Percentiles rank a stretch among this genome's conserved stretches.
These are phyloP conservation scores for Pueraria montana DNA, from an alignment of 306 rosid genomes.

Conservation along the genomic window DNA sequence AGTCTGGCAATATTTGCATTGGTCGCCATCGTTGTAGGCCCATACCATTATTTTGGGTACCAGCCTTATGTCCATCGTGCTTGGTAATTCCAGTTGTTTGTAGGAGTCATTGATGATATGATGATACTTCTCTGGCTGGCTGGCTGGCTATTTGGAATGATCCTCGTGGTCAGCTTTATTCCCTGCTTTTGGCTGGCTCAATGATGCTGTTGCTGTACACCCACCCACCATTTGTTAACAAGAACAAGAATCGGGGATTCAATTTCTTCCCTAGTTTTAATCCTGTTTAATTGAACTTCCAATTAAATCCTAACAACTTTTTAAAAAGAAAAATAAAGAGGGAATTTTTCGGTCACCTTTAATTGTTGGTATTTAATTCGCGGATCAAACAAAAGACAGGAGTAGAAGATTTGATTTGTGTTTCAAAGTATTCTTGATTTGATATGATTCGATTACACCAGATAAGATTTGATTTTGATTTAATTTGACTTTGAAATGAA, in stretches of 20 bases:
- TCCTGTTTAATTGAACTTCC: neutral
- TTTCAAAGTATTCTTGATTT: neutral
- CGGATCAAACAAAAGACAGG: neutral
- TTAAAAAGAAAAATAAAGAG: neutral
- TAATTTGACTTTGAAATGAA: neutral
- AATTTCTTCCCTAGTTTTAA: neutral
- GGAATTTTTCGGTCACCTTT: neutral
- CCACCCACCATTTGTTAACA: neutral
- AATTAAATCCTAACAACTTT: neutral
- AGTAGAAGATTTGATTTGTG: neutral
- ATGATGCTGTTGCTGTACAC: slow-evolving; percentile 19
- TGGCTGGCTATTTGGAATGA: neutral
- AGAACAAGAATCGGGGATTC: neutral
- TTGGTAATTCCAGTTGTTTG: neutral
- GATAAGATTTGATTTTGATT: neutral
- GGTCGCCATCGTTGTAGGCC: slow-evolving; percentile 28
- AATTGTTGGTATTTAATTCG: neutral
- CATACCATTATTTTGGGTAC: neutral
- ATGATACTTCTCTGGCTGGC: neutral
- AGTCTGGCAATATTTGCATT: slow-evolving; percentile 5
- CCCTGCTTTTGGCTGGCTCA: slow-evolving; percentile 2
- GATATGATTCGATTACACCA: neutral
- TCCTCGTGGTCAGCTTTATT: neutral
- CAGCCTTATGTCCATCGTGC: neutral
- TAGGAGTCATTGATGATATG: neutral